These are phyloP conservation scores for Fusarium chlamydosporum DNA, from an alignment of 2,329 filamentous ascomycete genomes.

Conservation along the genomic window DNA sequence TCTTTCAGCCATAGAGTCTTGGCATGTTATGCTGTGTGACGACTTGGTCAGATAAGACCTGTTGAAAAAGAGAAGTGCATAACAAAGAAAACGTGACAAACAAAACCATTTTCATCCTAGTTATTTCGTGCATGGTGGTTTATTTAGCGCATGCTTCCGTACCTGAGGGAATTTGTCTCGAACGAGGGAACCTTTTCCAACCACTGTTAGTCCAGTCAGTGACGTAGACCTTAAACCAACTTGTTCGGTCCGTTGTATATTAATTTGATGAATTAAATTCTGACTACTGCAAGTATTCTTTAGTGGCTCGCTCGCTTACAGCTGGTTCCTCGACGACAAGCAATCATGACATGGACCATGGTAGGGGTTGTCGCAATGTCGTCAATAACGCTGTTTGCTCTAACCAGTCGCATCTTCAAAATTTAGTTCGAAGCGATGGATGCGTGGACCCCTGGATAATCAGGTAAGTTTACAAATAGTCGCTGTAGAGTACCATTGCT, in stretches of 20 bases:
- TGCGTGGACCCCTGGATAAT: background rate
- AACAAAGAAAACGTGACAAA: background rate
- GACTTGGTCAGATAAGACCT: background rate
- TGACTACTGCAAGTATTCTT: conserved; percentile 1
- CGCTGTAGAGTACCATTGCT: background rate
- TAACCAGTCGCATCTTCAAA: background rate
- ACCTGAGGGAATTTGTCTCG: conserved; percentile 4
- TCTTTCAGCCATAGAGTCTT: background rate
- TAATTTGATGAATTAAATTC: background rate
- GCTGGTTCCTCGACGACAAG: background rate
- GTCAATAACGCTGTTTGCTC: no score
- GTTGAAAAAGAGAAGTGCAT: background rate
- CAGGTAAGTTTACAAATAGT: background rate
- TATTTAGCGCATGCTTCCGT: background rate
- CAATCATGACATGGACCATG: background rate
- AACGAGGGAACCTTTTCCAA: background rate
- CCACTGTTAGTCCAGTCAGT: background rate
- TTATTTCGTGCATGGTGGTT: background rate
- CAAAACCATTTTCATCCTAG: background rate
- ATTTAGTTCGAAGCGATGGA: background rate
- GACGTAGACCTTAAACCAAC: background rate
- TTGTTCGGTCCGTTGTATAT: background rate
- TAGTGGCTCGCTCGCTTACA: background rate
- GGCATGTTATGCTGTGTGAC: conserved; percentile 1
- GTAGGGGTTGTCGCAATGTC: background rate